Conservation (phyloP, 2,329 filamentous ascomycete genomes). For the Aspergillus alliaceus region DNA sequence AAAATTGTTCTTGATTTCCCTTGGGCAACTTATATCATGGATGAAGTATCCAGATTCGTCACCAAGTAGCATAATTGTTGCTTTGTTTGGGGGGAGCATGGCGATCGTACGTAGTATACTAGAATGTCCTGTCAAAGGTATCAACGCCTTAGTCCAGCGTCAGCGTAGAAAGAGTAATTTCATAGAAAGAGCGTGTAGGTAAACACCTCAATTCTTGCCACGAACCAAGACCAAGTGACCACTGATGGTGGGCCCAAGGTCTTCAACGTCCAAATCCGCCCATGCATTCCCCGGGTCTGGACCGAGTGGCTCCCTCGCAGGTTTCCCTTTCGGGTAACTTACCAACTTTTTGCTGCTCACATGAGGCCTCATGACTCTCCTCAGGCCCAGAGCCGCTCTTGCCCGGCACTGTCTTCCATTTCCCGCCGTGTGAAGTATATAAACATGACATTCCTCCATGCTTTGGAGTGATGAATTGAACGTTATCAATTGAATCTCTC, state of each 20-base stretch:
- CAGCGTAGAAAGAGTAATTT: too few relatives aligned
- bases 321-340: constrained; percentile 10
- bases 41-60: neutral
- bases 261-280: neutral
- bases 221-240: constrained; percentile 15
- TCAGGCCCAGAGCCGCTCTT: neutral
- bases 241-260: constrained; percentile 6
- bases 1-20: neutral
- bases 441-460: constrained; percentile 10
- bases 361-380: constrained; percentile 18
- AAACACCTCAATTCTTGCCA: constrained; percentile 7
- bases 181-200: too few relatives aligned
- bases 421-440: constrained; percentile 18
- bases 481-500: constrained; percentile 10
- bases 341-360: constrained; percentile 13
- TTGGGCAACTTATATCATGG: neutral
- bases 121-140: neutral
- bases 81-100: neutral
- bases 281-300: constrained; percentile 4
- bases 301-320: constrained; percentile 7
- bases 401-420: neutral
- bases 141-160: neutral
- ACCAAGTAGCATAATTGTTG: neutral
- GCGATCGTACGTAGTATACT: neutral
- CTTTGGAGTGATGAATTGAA: neutral